phyloP scores from a whole-genome alignment of 331 rosid genomes.

The Malus hybrid region DNA sequence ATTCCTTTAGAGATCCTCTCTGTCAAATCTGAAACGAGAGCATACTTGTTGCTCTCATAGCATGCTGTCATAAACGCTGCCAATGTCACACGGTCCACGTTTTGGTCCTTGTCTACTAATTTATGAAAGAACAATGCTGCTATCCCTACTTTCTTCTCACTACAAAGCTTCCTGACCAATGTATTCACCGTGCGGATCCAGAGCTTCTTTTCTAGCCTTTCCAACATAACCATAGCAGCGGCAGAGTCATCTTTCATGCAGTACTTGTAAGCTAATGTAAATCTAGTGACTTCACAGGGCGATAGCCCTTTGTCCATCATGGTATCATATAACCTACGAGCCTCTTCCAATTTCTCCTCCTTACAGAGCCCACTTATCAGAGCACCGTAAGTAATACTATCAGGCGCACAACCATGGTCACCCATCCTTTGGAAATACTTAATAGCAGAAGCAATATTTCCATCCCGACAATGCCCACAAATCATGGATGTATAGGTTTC shows the following conservation, averaged over 20 bases:
- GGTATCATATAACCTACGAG: conserved; percentile 44
- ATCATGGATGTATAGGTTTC: conserved; percentile 87
- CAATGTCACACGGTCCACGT: conserved; percentile 57
- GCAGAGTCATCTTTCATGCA: conserved; percentile 59
- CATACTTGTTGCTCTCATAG: conserved; percentile 70
- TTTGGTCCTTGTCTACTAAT: conserved; percentile 50
- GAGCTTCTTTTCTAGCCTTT: conserved; percentile 54
- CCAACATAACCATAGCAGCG: conserved; percentile 65
- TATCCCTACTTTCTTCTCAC: conserved; percentile 71
- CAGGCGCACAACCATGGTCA: conserved; percentile 63
- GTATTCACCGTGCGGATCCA: conserved; percentile 68
- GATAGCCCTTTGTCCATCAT: conserved; percentile 66
- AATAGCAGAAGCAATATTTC: conserved; percentile 44
- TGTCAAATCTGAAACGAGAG: conserved; percentile 66
- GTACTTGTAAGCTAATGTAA: conserved; percentile 63
- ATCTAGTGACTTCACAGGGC: conserved; percentile 82
- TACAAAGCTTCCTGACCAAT: conserved; percentile 68
- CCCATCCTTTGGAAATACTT: conserved; percentile 61
- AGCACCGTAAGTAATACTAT: conserved; percentile 61
- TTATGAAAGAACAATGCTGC: conserved; percentile 71
- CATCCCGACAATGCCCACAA: conserved; percentile 72
- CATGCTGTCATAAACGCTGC: conserved; percentile 76
- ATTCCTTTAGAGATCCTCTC: conserved; percentile 49
- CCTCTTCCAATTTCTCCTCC: conserved; percentile 61
- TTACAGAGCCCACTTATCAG: conserved; percentile 86